Evolutionary conservation across 164 flowering plant species (phyloP), one percentile per base, ranked within the genome.

Genomic region (Taxillus chinensis): DNA sequence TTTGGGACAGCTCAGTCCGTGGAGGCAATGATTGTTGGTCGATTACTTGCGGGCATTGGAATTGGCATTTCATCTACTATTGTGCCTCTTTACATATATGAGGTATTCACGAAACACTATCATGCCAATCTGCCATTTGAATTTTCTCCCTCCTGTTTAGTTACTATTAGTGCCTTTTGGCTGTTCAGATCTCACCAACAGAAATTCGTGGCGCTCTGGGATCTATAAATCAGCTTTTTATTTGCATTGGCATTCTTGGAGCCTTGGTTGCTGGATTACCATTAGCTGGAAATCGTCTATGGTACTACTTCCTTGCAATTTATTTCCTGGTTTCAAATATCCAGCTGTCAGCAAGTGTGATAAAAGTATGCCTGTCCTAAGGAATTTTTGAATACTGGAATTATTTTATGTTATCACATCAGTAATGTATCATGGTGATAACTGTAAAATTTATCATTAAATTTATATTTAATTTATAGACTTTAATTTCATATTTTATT

Each of bases 181-280:
- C 59, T 71, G 38, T 16, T 68, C 73, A 93, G 99, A 90, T 93
- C 66, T 89, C 99, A 62, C 99, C 99, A 59, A 90, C 98, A 38
- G 96, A 92, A 80, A 87, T 92, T 68, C 96, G 99, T 45, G 99
- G 99, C 62, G 86, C 99, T 3, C 90, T 93, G 70, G 99, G 99
- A 71, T 87, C 97, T 27, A 83, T 89, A 61, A 93, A 93, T 73
- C 99, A 93, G 69, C 87, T 93, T 54, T 93, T 86, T 69, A 93
- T 93, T 67, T 90, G 97, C 67, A 65, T 93, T 67, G 99, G 97
- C 16, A 89, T 93, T 71, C 93, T 93, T 70, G 90, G 81, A 65
- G 99, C 99, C 12, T 82, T 93, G 74, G 83, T 90, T 53, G 97
- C 97, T 72, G 99, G 99, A 62, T 77, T 93, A 64, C 99, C 99